These are phyloP conservation scores for Aureobasidium sp. DNA, from an alignment of 2,329 filamentous ascomycete genomes.

Conservation along the genomic window DNA sequence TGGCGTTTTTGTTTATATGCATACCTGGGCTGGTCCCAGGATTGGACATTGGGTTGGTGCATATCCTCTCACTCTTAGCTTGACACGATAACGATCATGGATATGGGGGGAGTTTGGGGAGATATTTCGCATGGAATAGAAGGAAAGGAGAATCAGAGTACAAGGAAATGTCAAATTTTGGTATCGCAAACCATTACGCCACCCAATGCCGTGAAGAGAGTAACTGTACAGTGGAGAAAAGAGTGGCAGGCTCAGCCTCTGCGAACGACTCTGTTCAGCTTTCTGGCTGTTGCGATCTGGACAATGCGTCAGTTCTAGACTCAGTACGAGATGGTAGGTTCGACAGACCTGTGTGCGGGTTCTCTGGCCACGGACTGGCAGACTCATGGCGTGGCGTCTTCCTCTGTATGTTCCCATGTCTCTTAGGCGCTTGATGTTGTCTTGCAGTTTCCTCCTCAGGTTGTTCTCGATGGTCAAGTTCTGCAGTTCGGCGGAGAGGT, in stretches of 20 bases:
- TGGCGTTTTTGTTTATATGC: neutral
- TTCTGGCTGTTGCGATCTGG: slow-evolving; percentile 53
- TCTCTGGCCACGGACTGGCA: slow-evolving; percentile 85
- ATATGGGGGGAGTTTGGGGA: neutral
- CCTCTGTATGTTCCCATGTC: slow-evolving; percentile 90
- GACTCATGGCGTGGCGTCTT: slow-evolving; percentile 80
- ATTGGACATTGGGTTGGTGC: neutral
- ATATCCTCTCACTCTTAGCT: slow-evolving; percentile 5
- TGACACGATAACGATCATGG: neutral
- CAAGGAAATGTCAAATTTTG: slow-evolving; percentile 1
- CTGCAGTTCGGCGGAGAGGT: slow-evolving; percentile 76
- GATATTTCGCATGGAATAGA: slow-evolving; percentile 3
- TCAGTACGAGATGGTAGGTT: neutral
- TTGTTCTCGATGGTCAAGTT: slow-evolving; percentile 94
- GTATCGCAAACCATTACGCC: slow-evolving; percentile 13
- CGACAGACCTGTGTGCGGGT: slow-evolving; percentile 65
- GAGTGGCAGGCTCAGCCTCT: slow-evolving; percentile 27
- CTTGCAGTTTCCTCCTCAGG: slow-evolving; percentile 64
- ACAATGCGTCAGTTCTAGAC: neutral
- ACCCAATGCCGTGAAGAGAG: slow-evolving; percentile 4
- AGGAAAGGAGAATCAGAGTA: neutral
- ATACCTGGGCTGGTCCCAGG: neutral
- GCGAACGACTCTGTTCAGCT: slow-evolving; percentile 53
- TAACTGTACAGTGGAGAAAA: neutral
- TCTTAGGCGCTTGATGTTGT: slow-evolving; percentile 79